phyloP scores from a whole-genome alignment of 2,329 filamentous ascomycete species.

The Ceratocystis diversiconidia region DNA sequence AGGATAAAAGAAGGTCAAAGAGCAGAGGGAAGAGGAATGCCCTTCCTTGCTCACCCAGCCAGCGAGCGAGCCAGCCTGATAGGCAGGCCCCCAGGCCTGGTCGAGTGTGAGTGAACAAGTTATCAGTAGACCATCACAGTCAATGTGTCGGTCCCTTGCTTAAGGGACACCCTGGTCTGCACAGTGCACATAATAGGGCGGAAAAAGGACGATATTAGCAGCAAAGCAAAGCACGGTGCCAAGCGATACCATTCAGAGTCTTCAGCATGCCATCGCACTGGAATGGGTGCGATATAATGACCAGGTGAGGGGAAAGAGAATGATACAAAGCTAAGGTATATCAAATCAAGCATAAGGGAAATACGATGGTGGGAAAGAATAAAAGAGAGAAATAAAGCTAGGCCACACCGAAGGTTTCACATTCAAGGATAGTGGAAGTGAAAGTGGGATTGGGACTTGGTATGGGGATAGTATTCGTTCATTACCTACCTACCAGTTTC shows the following conservation, averaged over 20 bases:
- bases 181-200: constrained; percentile 11
- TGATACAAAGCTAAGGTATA: not conserved
- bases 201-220: constrained; percentile 6
- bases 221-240: constrained; percentile 7
- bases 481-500: constrained; percentile 8
- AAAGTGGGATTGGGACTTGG: not conserved
- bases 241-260: constrained; percentile 5
- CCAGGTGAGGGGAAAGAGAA: not conserved
- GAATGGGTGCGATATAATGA: constrained; percentile 5
- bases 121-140: constrained; percentile 15
- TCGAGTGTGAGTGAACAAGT: constrained; percentile 4
- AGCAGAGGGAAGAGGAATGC: constrained; percentile 11
- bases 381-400: constrained; percentile 1
- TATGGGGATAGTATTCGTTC: not conserved
- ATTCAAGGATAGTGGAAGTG: constrained; percentile 1
- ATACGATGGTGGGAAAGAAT: constrained; percentile 1
- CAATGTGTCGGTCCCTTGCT: constrained; percentile 14
- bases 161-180: constrained; percentile 12
- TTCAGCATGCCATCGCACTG: constrained; percentile 4
- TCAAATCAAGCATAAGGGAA: not conserved
- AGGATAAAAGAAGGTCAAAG: constrained; percentile 7
- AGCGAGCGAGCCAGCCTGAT: constrained; percentile 11
- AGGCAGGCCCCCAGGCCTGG: not conserved
- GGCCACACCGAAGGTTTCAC: not conserved
- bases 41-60: constrained; percentile 10